Conservation (phyloP, 2,329 filamentous ascomycete genomes). For the Fusarium proliferatum region DNA sequence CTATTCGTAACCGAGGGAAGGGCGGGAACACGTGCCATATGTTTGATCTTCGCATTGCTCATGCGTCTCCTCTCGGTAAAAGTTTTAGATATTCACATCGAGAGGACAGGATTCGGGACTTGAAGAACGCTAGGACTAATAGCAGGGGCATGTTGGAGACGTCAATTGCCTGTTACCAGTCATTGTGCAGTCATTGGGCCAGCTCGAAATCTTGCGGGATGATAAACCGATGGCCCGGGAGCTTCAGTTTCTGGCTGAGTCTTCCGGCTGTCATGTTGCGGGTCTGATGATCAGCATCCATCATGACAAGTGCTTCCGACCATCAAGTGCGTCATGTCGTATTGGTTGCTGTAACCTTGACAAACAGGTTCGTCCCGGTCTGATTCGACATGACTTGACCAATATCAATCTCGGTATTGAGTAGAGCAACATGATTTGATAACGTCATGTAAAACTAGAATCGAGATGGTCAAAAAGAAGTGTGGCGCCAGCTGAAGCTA, state of each 20-base stretch:
- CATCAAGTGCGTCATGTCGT: neutral
- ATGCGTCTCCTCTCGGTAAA: neutral
- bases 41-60: neutral
- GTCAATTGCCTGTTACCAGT: neutral
- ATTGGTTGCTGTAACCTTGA: neutral
- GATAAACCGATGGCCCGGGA: conserved; percentile 1
- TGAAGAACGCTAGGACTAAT: neutral
- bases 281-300: conserved; percentile 23
- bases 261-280: conserved; percentile 8
- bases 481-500: conserved; percentile 20
- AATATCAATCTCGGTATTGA: neutral
- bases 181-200: neutral
- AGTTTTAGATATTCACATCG: neutral
- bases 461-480: conserved; percentile 12
- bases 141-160: neutral
- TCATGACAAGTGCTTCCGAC: conserved; percentile 1
- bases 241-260: neutral
- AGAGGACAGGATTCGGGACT: neutral
- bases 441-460: conserved; percentile 11
- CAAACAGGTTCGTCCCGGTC: neutral
- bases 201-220: neutral
- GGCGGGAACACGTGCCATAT: conserved; percentile 6
- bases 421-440: conserved; percentile 10
- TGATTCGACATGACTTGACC: neutral
- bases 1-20: neutral